Percentiles rank a stretch among this genome's conserved stretches.
These are phyloP conservation scores for Aristolochia californica DNA, from an alignment of 164 flowering plant species.

Conservation along the genomic window DNA sequence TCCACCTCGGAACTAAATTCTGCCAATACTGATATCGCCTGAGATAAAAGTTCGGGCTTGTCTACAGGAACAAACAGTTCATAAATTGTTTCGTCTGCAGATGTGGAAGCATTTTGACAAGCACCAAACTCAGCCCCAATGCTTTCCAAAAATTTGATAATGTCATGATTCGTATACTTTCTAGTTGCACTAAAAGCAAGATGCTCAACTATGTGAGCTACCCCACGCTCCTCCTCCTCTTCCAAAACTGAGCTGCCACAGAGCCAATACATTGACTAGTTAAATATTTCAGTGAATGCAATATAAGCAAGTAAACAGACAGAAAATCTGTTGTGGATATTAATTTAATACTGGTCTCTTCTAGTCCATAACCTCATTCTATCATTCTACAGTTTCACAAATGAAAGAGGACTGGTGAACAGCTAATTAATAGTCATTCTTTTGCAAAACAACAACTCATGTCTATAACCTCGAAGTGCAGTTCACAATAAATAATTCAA, in stretches of 20 bases:
- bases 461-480: too few relatives aligned
- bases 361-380: too few relatives aligned
- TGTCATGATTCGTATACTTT: conserved; percentile 85
- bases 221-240: conserved; percentile 96
- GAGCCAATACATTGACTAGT: neutral
- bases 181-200: conserved; percentile 92
- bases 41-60: conserved; percentile 80
- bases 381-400: too few relatives aligned
- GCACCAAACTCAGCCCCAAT: conserved; percentile 98
- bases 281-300: neutral
- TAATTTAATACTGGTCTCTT: too few relatives aligned
- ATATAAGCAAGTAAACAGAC: too few relatives aligned
- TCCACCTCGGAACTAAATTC: conserved; percentile 90
- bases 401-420: too few relatives aligned
- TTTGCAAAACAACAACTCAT: too few relatives aligned
- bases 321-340: too few relatives aligned
- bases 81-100: conserved; percentile 88
- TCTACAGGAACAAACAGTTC: conserved; percentile 94
- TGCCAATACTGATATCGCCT: conserved; percentile 79
- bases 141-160: conserved; percentile 83
- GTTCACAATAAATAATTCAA: too few relatives aligned
- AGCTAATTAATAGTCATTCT: too few relatives aligned
- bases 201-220: conserved; percentile 96
- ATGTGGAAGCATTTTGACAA: conserved; percentile 92
- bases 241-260: conserved; percentile 93